phyloP scores from a whole-genome alignment of 495 filamentous ascomycete genomes.

The Staphylotrichum longicolle region DNA sequence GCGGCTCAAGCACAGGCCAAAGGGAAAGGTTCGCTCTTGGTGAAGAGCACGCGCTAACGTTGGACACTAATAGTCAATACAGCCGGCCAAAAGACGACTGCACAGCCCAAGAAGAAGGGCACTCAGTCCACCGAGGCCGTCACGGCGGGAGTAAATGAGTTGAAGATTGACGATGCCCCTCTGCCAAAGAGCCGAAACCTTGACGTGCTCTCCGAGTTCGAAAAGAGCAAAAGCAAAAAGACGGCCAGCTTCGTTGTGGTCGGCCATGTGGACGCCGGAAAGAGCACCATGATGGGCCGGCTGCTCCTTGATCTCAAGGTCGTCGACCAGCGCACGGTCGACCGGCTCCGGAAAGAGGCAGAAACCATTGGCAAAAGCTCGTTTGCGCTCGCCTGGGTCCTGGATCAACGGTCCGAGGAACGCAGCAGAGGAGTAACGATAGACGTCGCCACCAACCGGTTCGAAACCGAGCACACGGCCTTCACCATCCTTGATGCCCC shows the following conservation, averaged over 20 bases:
- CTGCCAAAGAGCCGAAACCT: constrained; percentile 81
- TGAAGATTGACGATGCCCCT: constrained; percentile 67
- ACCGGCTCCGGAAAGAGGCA: constrained; percentile 83
- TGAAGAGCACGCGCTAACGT: constrained; percentile 40
- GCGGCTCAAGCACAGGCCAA: constrained; percentile 91
- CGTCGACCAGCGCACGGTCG: constrained; percentile 80
- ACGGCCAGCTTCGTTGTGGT: constrained; percentile 94
- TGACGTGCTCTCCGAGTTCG: constrained; percentile 78
- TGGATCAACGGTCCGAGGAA: constrained; percentile 88
- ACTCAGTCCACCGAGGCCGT: constrained; percentile 34
- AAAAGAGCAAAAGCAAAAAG: constrained; percentile 71
- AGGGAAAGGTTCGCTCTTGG: constrained; percentile 74
- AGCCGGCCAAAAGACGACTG: constrained; percentile 48
- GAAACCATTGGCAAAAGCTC: constrained; percentile 91
- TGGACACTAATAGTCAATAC: constrained; percentile 42
- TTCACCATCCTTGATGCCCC: constrained; percentile 97
- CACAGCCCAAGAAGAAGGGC: constrained; percentile 37
- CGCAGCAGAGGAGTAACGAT: constrained; percentile 90
- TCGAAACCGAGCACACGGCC: constrained; percentile 77
- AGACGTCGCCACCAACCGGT: constrained; percentile 91
- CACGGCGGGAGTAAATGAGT: constrained; percentile 51
- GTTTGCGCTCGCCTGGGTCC: constrained; percentile 93
- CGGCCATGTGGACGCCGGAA: constrained; percentile 95
- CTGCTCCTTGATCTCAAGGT: constrained; percentile 86
- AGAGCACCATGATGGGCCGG: constrained; percentile 95